Evolutionary conservation across 225 moss, liverwort and hornwort species (phyloP).

Genomic region (Physcomitrium patens): DNA sequence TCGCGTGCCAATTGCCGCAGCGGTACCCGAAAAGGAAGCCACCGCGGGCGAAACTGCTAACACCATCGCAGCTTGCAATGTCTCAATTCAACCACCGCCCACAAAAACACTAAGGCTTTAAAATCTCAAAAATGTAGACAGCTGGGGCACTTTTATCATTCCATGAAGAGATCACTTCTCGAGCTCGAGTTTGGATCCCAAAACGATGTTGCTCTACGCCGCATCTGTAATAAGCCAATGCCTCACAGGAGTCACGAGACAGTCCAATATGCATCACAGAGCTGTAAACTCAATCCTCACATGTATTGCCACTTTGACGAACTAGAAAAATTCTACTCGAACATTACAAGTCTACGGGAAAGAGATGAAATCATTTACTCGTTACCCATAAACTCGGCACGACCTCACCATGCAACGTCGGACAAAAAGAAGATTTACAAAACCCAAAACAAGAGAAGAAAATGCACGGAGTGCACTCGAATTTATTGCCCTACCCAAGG

Average conservation of each 20-base stretch:
- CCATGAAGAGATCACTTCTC: neutral
- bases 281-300: neutral
- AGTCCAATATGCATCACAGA: neutral
- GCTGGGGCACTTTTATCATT: neutral
- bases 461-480: neutral
- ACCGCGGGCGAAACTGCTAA: conserved; percentile 29
- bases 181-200: neutral
- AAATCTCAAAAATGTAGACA: neutral
- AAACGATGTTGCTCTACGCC: neutral
- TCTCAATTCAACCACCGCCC: neutral
- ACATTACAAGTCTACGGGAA: too few relatives aligned
- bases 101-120: conserved; percentile 2
- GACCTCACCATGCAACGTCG: neutral
- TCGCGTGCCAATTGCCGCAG: conserved; percentile 19
- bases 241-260: neutral
- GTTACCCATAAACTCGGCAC: neutral
- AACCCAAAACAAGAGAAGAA: neutral
- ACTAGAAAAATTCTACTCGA: neutral
- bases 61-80: conserved; percentile 34
- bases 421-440: neutral
- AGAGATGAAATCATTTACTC: neutral
- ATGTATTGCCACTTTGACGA: neutral
- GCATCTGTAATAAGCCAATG: neutral
- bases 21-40: conserved; percentile 21
- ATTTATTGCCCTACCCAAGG: too few relatives aligned